Evolutionary conservation across 73 alveolate species (phyloP), one percentile per base, ranked within the genome.

Genomic region (Blepharisma stoltei): DNA sequence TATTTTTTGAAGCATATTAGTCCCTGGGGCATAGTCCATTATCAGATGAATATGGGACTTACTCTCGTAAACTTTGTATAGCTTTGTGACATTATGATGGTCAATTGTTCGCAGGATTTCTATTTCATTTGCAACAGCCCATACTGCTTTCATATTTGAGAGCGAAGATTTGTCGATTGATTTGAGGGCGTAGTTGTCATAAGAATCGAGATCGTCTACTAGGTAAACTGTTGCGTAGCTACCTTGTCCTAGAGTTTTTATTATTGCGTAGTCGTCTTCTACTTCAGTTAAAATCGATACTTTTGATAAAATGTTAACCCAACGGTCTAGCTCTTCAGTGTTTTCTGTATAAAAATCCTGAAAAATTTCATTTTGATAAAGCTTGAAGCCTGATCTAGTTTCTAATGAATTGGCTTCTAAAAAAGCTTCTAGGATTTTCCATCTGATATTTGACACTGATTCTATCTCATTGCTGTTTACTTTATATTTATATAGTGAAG

Each of bases 351-450:
- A 52, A 52, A 52, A 52, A 52, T 52, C 66, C 23, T 52, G 66
- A 1, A 52, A 52, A 52, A 52, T 4, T 14, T 52, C 23, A 14
- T 20, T 52, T 52, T 52, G 66, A 4, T 20, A 11, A 14, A 52
- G 66, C 66, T 20, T 52, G 4, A 52, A 52, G n/a, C 66, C 66
- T 14, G n/a, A 52, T 52, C 66, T 52, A 14, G n/a, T 52, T 14
- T 52, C 66, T 20, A 20, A 0, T 52, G 27, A 11, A 52, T 11
- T 14, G 0, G n/a, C 66, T 52, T 52, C 66, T 14, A 20, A 14
- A 52, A 52, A 52, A 52, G 66, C 66, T 52, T 52, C 66, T 14
- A 52, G 27, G n/a, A 14, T 52, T 52, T 52, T 52, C 66, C 66
- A 52, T 52, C 23, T 11, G 66, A 52, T 52, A 2, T 14, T 14